These are phyloP conservation scores for Bruguiera sexangula DNA, from an alignment of 345 rosid genomes.

Conservation along the genomic window DNA sequence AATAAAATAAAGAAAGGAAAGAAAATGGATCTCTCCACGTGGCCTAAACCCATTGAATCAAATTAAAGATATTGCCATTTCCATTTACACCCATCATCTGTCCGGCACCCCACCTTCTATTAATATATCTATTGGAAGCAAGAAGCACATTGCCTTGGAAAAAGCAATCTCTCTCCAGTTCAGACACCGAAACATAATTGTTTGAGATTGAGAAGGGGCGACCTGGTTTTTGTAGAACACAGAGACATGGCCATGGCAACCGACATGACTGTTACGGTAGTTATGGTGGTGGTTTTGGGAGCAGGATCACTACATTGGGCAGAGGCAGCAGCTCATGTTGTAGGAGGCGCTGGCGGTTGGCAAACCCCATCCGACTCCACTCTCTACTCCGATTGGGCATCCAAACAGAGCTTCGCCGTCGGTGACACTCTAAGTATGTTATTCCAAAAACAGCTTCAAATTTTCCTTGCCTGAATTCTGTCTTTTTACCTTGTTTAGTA, in stretches of 20 bases:
- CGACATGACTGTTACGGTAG: slow-evolving; percentile 11
- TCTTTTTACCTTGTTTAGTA: background rate
- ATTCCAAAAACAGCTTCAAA: background rate
- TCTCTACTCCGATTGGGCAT: slow-evolving; percentile 18
- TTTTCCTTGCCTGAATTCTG: background rate
- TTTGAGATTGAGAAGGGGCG: slow-evolving; percentile 15
- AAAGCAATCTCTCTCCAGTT: too few species aligned
- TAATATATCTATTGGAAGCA: too few species aligned
- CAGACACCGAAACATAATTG: background rate
- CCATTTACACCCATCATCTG: too few species aligned
- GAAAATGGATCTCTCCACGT: background rate
- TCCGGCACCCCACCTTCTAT: too few species aligned
- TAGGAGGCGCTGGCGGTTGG: slow-evolving; percentile 45
- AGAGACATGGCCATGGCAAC: slow-evolving; percentile 10
- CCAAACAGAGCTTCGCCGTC: background rate
- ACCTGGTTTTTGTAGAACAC: slow-evolving; percentile 25
- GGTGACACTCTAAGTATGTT: slow-evolving; percentile 22
- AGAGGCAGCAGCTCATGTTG: slow-evolving; percentile 22
- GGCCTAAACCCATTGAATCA: background rate
- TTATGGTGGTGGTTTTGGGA: slow-evolving; percentile 9
- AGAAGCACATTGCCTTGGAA: too few species aligned
- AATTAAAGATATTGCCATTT: background rate
- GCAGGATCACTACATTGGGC: background rate
- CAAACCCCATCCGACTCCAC: background rate
- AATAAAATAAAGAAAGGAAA: too few species aligned